Conservation (phyloP, 805 yeast species). For the Yamadazyma ubonensis region DNA sequence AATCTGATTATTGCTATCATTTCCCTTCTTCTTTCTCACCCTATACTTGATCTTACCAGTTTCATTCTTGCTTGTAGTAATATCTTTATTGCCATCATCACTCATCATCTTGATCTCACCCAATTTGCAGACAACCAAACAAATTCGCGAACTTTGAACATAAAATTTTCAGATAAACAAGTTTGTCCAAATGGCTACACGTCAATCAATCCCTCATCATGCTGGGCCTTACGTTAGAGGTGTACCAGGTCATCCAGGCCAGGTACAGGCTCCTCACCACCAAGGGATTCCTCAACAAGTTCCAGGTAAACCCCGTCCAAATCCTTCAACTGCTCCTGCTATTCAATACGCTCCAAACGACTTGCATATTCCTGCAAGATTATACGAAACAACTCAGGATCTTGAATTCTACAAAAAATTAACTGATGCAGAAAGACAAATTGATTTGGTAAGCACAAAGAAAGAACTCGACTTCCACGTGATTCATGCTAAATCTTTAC, state of each 20-base stretch:
- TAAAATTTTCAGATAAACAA: conserved; percentile 8
- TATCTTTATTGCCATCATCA: too few relatives aligned
- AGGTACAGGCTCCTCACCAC: not conserved
- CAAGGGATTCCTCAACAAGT: not conserved
- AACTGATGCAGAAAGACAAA: conserved; percentile 73
- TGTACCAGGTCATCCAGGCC: not conserved
- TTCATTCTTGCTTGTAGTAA: not conserved
- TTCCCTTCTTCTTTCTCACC: conserved; percentile 15
- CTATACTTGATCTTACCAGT: conserved; percentile 9
- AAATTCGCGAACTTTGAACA: not conserved
- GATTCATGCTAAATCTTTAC: conserved; percentile 40
- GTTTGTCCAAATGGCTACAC: conserved; percentile 6
- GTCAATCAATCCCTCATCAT: conserved; percentile 10
- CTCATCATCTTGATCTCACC: not conserved
- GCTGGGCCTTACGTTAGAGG: conserved; percentile 6
- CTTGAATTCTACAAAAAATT: conserved; percentile 69
- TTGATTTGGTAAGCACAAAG: conserved; percentile 79
- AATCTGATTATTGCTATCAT: conserved; percentile 12
- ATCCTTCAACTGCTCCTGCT: conserved; percentile 36
- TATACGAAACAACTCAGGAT: conserved; percentile 56
- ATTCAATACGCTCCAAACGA: conserved; percentile 45
- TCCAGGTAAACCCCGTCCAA: conserved; percentile 27
- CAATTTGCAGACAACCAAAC: conserved; percentile 4
- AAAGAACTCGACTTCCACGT: conserved; percentile 87
- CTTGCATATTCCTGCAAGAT: conserved; percentile 34